phyloP scores from a whole-genome alignment of 495 filamentous ascomycete genomes.

The Lepidopterella palustris region DNA sequence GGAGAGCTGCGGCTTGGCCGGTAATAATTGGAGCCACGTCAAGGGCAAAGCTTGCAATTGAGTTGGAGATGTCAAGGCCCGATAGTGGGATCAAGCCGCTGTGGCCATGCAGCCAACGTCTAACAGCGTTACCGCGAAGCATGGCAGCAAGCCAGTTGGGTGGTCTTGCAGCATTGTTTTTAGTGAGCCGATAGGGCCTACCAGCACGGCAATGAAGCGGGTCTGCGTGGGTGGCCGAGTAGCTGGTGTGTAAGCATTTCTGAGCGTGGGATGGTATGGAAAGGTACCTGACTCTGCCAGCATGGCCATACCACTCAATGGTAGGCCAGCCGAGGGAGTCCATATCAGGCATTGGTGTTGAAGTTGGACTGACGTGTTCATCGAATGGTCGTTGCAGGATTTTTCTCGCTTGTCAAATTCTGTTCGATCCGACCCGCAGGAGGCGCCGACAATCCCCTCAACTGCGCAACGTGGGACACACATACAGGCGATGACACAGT shows the following conservation, averaged over 20 bases:
- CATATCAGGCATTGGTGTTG: not conserved
- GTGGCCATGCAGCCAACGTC: not conserved
- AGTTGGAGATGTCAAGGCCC: not conserved
- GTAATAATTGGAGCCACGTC: conserved; percentile 5
- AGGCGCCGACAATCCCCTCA: not conserved
- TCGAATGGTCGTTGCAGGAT: not conserved
- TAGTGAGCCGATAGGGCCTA: not conserved
- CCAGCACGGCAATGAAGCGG: not conserved
- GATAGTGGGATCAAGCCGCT: not conserved
- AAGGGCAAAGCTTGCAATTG: not conserved
- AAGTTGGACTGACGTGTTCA: not conserved
- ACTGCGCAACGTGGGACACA: not conserved
- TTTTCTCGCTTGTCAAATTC: no score
- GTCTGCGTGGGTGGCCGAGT: not conserved
- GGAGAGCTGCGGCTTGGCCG: not conserved
- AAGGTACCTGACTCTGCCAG: not conserved
- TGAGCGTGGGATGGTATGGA: not conserved
- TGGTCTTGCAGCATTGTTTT: not conserved
- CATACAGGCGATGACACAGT: not conserved
- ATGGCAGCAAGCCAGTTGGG: not conserved
- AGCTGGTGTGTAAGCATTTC: not conserved
- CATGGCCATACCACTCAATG: not conserved
- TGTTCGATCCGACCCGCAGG: not conserved
- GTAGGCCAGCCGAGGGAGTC: not conserved
- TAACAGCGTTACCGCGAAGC: not conserved